These are phyloP conservation scores for Hibiscus mutabilis DNA, from an alignment of 345 rosid genomes.

Conservation along the genomic window DNA sequence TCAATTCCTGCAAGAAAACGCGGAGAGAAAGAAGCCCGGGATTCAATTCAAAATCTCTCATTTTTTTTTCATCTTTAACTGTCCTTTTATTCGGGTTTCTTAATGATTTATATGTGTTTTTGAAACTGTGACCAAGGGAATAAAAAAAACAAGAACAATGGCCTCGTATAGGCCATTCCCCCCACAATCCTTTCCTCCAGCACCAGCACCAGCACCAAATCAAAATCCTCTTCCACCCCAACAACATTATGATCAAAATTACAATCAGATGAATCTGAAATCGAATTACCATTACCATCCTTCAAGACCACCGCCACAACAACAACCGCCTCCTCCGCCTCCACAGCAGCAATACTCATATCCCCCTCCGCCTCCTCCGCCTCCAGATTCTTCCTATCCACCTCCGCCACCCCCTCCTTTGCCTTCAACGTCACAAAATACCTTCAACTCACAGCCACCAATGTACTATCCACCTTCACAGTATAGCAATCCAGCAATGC, in stretches of 20 bases:
- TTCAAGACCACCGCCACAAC: conserved; percentile 20
- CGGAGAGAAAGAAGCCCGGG: neutral
- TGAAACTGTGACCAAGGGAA: neutral
- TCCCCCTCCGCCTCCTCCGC: conserved; percentile 34
- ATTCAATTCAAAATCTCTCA: no score
- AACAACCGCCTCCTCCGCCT: conserved; percentile 45
- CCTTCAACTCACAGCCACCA: conserved; percentile 30
- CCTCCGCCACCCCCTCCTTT: conserved; percentile 49
- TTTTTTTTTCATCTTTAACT: no score
- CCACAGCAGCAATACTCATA: conserved; percentile 58
- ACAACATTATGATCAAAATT: conserved; percentile 16
- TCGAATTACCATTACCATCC: conserved; percentile 26
- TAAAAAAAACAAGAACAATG: conserved; percentile 17
- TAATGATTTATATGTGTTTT: neutral
- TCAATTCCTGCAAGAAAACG: neutral
- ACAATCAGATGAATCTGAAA: conserved; percentile 23
- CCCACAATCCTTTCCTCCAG: conserved; percentile 22
- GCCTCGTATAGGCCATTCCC: conserved; percentile 47
- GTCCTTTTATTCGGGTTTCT: neutral
- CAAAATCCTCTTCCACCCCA: conserved; percentile 19
- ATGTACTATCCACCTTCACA: conserved; percentile 50
- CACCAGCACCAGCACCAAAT: conserved; percentile 22
- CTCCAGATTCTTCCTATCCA: conserved; percentile 47
- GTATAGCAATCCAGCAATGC: conserved; percentile 45
- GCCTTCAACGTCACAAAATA: conserved; percentile 21